Evolutionary conservation across 352 stramenopile genomes (phyloP).

Genomic region (Phytophthora boehmeriae): DNA sequence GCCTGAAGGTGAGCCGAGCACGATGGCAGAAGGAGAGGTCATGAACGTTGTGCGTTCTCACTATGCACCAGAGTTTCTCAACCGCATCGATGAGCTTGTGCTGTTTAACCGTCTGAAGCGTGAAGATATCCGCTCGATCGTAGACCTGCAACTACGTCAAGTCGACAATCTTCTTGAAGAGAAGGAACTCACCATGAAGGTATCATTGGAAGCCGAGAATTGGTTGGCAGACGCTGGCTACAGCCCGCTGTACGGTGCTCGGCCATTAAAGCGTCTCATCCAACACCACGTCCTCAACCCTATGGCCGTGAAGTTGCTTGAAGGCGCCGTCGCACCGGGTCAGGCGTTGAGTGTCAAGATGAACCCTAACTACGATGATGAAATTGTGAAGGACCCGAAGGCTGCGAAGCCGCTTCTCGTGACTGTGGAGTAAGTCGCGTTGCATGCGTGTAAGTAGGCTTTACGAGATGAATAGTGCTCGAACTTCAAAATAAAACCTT

Average conservation of each 20-base stretch:
- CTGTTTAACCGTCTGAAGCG: conserved; percentile 96
- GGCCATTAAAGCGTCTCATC: conserved; percentile 96
- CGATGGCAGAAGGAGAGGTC: conserved; percentile 78
- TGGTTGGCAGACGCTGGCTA: conserved; percentile 94
- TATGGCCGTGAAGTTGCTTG: conserved; percentile 92
- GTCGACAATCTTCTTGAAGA: conserved; percentile 91
- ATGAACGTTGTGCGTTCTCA: conserved; percentile 91
- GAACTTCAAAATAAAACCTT: no score
- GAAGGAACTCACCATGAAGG: conserved; percentile 90
- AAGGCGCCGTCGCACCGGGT: conserved; percentile 74
- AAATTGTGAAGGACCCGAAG: conserved; percentile 45
- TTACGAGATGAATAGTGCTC: neutral
- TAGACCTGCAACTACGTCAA: conserved; percentile 93
- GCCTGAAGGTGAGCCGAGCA: conserved; percentile 58
- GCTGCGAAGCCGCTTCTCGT: conserved; percentile 50
- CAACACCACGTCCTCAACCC: conserved; percentile 96
- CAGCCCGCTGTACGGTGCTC: conserved; percentile 96
- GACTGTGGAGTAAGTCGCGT: conserved; percentile 21
- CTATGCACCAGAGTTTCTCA: conserved; percentile 99
- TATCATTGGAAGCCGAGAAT: conserved; percentile 91
- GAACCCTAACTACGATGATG: conserved; percentile 57
- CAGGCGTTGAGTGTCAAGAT: conserved; percentile 81
- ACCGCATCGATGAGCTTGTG: conserved; percentile 98
- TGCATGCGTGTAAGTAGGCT: neutral
- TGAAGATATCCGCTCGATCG: conserved; percentile 94